These are phyloP conservation scores for Ricinus communis DNA, from an alignment of 345 rosid genomes.

Conservation along the genomic window DNA sequence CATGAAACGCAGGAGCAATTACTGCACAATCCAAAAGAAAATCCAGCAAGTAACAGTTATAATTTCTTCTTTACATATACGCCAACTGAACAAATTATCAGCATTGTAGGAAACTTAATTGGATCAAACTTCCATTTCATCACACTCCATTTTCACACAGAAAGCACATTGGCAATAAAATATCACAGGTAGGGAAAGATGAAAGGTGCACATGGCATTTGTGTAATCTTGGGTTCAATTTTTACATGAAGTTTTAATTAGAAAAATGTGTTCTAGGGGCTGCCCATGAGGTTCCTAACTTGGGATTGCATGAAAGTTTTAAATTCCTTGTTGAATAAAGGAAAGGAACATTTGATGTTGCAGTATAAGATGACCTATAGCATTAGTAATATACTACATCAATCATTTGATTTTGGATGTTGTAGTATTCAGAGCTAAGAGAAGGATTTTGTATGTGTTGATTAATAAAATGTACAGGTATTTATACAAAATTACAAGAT, in stretches of 20 bases:
- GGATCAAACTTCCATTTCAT: background rate
- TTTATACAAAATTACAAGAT: too few relatives aligned
- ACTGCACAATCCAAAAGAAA: conserved; percentile 42
- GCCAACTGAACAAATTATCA: background rate
- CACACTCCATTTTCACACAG: background rate
- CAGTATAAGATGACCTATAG: background rate
- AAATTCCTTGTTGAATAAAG: background rate
- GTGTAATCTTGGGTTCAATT: background rate
- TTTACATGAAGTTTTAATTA: background rate
- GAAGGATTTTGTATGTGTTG: too few relatives aligned
- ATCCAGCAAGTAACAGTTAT: background rate
- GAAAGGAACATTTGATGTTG: background rate
- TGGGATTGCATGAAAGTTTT: background rate
- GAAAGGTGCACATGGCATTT: background rate
- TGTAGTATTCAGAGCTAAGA: too few relatives aligned
- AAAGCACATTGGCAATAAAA: background rate
- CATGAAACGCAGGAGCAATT: conserved; percentile 89
- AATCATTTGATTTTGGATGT: background rate
- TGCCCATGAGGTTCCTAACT: background rate
- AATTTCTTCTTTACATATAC: background rate
- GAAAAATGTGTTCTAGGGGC: background rate
- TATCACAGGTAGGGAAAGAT: background rate
- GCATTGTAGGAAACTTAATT: background rate
- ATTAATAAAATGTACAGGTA: too few relatives aligned
- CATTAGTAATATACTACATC: background rate